Evolutionary conservation across 2,329 filamentous ascomycete genomes (phyloP), one percentile per base, ranked within the genome.

Genomic region (Ophiostoma triangulosporum): DNA sequence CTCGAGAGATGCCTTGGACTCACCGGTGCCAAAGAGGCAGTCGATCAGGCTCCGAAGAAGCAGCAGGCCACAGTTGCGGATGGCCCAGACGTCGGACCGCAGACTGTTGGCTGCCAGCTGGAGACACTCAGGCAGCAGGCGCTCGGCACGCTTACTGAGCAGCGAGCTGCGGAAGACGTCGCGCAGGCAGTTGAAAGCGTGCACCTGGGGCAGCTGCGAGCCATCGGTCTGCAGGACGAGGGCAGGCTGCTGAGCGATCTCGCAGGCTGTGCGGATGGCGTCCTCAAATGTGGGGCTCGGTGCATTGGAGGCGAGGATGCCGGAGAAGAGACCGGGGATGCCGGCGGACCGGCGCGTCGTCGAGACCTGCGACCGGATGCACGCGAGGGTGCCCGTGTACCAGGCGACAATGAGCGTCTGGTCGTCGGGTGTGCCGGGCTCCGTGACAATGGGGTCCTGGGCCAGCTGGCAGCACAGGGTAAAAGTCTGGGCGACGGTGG

Each of bases 271-370:
- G 6, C 65, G 63, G 64, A 94, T 81, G 1, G 84, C 80, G 35
- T 76, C 70, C 29, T 78, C 69, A 52, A 93, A 85, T 0, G 84
- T 77, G 1, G 78, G 78, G 0, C 68, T 70, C 1, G 70, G 63
- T 0, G 77, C 68, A 58, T 84, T 80, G 8, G 86, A 81, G 3
- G 81, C 77, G 4, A 96, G 70, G 33, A 97, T 81, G 1, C 88
- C 89, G 1, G 85, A 85, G 51, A 97, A 81, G 58, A 97, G 75
- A 8, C 88, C 84, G 0, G 93, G 93, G 45, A 98, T 84, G 17
- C 93, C 93, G 9, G 93, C 93, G 1, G 93, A 98, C 57, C 94
- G 77, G 53, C 93, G 77, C 3, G 94, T 98, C 5, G 88, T 90
- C 0, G 86, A 88, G 3, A 80, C 80, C 63, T 93, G 86, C 26